These are phyloP conservation scores for Anthracocystis panici-leucophaei DNA, from an alignment of 1,284 basidiomycete genomes.

Conservation along the genomic window DNA sequence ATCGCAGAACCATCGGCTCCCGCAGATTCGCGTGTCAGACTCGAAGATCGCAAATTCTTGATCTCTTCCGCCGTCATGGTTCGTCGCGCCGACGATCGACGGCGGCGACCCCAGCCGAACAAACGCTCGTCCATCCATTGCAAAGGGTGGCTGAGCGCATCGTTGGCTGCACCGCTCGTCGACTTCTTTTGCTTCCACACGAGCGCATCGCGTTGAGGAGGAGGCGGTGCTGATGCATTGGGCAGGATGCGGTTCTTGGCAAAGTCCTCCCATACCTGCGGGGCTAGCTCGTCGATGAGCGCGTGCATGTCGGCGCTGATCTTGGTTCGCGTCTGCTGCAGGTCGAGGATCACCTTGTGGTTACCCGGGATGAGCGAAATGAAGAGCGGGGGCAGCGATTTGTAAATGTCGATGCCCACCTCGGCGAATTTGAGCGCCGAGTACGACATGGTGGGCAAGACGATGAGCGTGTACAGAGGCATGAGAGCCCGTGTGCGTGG, in stretches of 20 bases:
- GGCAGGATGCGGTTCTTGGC: constrained; percentile 62
- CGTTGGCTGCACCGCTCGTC: constrained; percentile 36
- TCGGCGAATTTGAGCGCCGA: constrained; percentile 98
- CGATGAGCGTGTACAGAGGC: constrained; percentile 81
- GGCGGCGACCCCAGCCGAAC: constrained; percentile 80
- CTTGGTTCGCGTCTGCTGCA: constrained; percentile 82
- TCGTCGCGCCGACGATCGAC: constrained; percentile 49
- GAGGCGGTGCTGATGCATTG: constrained; percentile 52
- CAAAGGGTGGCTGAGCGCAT: constrained; percentile 66
- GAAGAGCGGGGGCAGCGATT: constrained; percentile 93
- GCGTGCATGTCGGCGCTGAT: constrained; percentile 88
- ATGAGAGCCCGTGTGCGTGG: constrained; percentile 78
- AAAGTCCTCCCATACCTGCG: constrained; percentile 67
- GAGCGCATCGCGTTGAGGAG: constrained; percentile 50
- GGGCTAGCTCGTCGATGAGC: constrained; percentile 82
- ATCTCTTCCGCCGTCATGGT: constrained; percentile 48
- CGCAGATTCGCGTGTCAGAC: constrained; percentile 13
- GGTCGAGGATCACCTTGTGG: constrained; percentile 82
- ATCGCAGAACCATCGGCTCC: constrained; percentile 20
- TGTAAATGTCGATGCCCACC: constrained; percentile 97
- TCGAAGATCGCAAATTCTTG: constrained; percentile 26
- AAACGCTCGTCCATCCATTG: constrained; percentile 89
- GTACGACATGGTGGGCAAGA: constrained; percentile 89
- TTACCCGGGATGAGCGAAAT: constrained; percentile 92
- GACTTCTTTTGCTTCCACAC: constrained; percentile 55